A percentile compares a stretch with the other conserved stretches of the same genome.
phyloP scores from a whole-genome alignment of 179 eudicot genomes.

The Spergularia azorica region DNA sequence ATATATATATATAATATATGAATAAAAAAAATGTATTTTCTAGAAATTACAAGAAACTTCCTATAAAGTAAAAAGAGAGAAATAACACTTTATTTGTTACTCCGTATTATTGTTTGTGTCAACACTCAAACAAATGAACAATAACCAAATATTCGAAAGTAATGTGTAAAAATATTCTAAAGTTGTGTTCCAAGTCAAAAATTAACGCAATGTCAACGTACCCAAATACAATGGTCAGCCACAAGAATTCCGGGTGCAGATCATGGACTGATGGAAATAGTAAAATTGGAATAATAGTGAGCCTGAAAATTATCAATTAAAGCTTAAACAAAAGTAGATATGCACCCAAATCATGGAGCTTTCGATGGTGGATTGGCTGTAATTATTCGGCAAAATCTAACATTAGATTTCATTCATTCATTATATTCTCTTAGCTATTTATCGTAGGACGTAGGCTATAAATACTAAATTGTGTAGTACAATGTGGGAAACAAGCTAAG shows the following conservation, averaged over 20 bases:
- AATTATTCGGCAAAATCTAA: constrained; percentile 17
- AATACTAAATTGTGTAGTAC: neutral
- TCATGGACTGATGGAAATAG: neutral
- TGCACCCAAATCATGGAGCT: constrained; percentile 6
- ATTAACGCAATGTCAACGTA: constrained; percentile 14
- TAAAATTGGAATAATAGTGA: neutral
- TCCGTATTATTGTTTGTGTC: too few species aligned
- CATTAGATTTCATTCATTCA: neutral
- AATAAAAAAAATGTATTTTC: too few species aligned
- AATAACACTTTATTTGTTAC: too few species aligned
- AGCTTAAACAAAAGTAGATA: neutral
- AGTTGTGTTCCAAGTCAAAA: neutral
- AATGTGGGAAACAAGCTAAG: too few species aligned
- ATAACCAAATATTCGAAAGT: too few species aligned
- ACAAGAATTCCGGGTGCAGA: neutral
- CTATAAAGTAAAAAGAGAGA: too few species aligned
- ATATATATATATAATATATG: too few species aligned
- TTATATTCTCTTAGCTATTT: constrained; percentile 6
- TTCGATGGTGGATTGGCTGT: neutral
- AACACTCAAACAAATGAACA: too few species aligned
- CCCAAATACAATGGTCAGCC: neutral
- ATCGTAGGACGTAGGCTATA: neutral
- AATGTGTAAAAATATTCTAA: neutral
- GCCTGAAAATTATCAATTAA: too few species aligned
- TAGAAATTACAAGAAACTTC: too few species aligned